Evolutionary conservation across 2,329 filamentous ascomycete genomes (phyloP).

Genomic region (Endoconidiophora polonica): DNA sequence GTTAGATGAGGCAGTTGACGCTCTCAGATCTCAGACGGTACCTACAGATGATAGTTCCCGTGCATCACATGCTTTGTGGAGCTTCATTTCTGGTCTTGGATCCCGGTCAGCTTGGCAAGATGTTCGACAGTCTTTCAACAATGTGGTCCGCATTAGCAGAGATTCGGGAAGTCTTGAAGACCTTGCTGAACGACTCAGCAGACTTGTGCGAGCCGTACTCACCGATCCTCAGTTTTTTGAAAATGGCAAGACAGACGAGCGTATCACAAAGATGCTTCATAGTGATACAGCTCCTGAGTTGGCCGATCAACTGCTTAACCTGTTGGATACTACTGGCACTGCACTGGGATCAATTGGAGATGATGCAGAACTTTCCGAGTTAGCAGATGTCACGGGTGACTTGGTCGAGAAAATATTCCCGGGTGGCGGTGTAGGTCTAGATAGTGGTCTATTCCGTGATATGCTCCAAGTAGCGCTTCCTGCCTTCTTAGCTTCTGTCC

Average conservation of each 20-base stretch:
- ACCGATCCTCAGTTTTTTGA: conserved; percentile 79
- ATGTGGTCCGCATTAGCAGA: conserved; percentile 55
- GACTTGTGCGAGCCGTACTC: conserved; percentile 62
- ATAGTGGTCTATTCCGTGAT: conserved; percentile 54
- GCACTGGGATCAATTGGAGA: conserved; percentile 49
- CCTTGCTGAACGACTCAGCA: conserved; percentile 55
- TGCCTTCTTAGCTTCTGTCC: conserved; percentile 56
- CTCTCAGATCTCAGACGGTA: conserved; percentile 52
- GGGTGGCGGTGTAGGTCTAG: conserved; percentile 40
- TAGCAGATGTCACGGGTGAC: conserved; percentile 49
- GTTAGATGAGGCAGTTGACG: conserved; percentile 47
- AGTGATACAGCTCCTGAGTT: conserved; percentile 34
- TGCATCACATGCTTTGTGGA: conserved; percentile 67
- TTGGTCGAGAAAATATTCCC: conserved; percentile 57
- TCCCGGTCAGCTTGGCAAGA: conserved; percentile 58
- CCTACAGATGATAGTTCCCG: conserved; percentile 59
- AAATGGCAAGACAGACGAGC: conserved; percentile 41
- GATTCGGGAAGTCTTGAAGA: conserved; percentile 71
- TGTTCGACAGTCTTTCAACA: conserved; percentile 50
- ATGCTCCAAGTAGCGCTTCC: conserved; percentile 67
- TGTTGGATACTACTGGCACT: conserved; percentile 15
- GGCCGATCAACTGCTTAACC: conserved; percentile 4
- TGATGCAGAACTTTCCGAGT: conserved; percentile 54
- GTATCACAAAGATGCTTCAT: conserved; percentile 22
- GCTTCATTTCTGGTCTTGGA: conserved; percentile 64